Evolutionary conservation across 805 yeast species (phyloP).

Genomic region (Suhomyces pyralidae): DNA sequence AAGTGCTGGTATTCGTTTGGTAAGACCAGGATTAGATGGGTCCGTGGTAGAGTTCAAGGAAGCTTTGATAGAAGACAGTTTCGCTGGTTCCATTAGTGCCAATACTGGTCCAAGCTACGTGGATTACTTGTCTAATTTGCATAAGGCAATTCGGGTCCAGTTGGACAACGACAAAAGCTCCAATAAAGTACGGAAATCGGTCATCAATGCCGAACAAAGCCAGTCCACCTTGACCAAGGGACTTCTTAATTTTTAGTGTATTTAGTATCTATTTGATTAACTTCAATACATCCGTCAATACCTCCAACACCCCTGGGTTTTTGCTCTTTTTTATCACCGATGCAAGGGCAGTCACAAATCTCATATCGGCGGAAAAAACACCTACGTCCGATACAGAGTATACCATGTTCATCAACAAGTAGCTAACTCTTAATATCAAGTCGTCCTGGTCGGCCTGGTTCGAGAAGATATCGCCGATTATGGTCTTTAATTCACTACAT

Average conservation of each 20-base stretch:
- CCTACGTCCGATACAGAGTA: constrained; percentile 12
- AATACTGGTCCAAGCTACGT: constrained; percentile 48
- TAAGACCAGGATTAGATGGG: constrained; percentile 64
- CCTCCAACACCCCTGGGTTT: constrained; percentile 10
- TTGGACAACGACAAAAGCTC: constrained; percentile 45
- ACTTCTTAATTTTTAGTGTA: constrained; percentile 31
- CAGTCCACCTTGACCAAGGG: constrained; percentile 40
- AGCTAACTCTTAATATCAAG: constrained; percentile 28
- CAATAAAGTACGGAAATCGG: constrained; percentile 25
- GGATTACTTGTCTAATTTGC: constrained; percentile 68
- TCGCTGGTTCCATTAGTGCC: constrained; percentile 37
- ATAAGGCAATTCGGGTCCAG: constrained; percentile 56
- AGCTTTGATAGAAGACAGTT: constrained; percentile 69
- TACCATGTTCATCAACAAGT: constrained; percentile 19
- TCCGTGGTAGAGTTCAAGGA: constrained; percentile 52
- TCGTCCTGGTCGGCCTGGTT: constrained; percentile 22
- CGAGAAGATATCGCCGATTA: constrained; percentile 19
- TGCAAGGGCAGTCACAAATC: constrained; percentile 4
- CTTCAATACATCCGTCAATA: constrained; percentile 15
- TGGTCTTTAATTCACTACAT: constrained; percentile 14
- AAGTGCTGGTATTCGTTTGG: constrained; percentile 51
- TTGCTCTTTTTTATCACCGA: constrained; percentile 1
- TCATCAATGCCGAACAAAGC: constrained; percentile 22
- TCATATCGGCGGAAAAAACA: constrained; percentile 3
- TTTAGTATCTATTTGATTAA: constrained; percentile 3